phyloP scores from a whole-genome alignment of 2,329 filamentous ascomycete species.

The Ramularia collo-cygni region DNA sequence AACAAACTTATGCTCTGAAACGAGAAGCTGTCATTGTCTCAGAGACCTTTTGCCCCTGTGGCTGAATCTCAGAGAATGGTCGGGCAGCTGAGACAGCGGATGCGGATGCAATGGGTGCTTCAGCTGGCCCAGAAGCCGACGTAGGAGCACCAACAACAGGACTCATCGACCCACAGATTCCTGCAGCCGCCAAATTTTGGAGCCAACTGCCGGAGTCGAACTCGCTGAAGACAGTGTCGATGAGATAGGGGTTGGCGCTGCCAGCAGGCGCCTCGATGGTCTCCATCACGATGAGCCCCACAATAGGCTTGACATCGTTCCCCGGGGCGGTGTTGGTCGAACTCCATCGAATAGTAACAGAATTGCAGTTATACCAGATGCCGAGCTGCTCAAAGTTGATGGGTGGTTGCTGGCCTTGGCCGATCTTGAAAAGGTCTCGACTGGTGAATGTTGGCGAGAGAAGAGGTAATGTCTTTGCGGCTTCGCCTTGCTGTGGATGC shows the following conservation, averaged over 20 bases:
- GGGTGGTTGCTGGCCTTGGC: slow-evolving; percentile 25
- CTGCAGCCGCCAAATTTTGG: slow-evolving; percentile 23
- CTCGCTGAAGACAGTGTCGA: slow-evolving; percentile 26
- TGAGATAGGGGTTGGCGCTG: slow-evolving; percentile 21
- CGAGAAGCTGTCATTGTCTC: too few relatives aligned
- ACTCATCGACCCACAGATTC: slow-evolving; percentile 14
- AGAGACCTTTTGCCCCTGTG: too few relatives aligned
- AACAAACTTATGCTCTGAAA: too few relatives aligned
- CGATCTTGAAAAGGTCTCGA: slow-evolving; percentile 22
- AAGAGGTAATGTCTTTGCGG: slow-evolving; percentile 18
- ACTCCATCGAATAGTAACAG: slow-evolving; percentile 27
- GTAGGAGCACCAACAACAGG: not conserved
- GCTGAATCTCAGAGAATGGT: too few relatives aligned
- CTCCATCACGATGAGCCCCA: slow-evolving; percentile 20
- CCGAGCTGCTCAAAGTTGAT: slow-evolving; percentile 28
- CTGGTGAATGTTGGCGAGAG: slow-evolving; percentile 23
- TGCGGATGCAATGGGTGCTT: not conserved
- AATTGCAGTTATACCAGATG: slow-evolving; percentile 24
- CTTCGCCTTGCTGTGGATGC: slow-evolving; percentile 15
- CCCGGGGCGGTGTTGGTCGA: slow-evolving; percentile 25
- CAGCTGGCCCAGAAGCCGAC: not conserved
- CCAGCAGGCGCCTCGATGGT: slow-evolving; percentile 8
- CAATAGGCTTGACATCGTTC: slow-evolving; percentile 21
- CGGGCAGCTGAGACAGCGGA: not conserved
- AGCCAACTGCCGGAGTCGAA: slow-evolving; percentile 30